Conservation (phyloP, 164 flowering plant species). For the Buxus sempervirens region DNA sequence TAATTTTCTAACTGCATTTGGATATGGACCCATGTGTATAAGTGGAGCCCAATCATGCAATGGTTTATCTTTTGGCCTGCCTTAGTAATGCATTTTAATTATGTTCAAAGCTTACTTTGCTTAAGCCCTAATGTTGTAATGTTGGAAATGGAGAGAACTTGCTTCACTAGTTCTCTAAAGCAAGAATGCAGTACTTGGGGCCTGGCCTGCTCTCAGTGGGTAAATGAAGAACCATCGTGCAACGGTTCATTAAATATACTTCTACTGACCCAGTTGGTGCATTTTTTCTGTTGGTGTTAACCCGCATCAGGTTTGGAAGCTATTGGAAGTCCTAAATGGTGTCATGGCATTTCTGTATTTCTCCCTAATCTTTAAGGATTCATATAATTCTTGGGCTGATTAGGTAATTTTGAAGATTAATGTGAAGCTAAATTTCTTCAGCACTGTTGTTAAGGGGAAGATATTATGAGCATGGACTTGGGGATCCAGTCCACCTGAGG, state of each 20-base stretch:
- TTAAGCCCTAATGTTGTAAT: too few species aligned
- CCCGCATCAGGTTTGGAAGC: constrained; percentile 44
- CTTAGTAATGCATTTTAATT: too few species aligned
- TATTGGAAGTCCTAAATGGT: neutral
- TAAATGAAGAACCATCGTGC: constrained; percentile 37
- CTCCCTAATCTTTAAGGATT: neutral
- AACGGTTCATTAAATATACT: constrained; percentile 34
- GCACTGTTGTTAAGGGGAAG: too few species aligned
- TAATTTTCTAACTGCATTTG: too few species aligned
- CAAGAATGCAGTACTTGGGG: constrained; percentile 72
- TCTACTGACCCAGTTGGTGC: constrained; percentile 57
- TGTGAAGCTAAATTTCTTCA: constrained; percentile 41
- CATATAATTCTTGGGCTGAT: constrained; percentile 53
- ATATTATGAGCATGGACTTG: too few species aligned
- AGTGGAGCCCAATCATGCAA: too few species aligned
- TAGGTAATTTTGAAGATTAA: constrained; percentile 82
- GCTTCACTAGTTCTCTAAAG: constrained; percentile 74
- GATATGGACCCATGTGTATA: too few species aligned
- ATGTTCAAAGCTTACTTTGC: too few species aligned
- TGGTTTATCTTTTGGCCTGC: too few species aligned
- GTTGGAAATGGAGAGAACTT: constrained; percentile 75
- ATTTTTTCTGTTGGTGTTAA: constrained; percentile 47
- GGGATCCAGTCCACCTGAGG: too few species aligned
- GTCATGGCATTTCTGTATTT: neutral
- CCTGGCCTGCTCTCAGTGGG: constrained; percentile 62